phyloP scores from a whole-genome alignment of 2,329 filamentous ascomycete genomes.

The Scedosporium minutisporum region DNA sequence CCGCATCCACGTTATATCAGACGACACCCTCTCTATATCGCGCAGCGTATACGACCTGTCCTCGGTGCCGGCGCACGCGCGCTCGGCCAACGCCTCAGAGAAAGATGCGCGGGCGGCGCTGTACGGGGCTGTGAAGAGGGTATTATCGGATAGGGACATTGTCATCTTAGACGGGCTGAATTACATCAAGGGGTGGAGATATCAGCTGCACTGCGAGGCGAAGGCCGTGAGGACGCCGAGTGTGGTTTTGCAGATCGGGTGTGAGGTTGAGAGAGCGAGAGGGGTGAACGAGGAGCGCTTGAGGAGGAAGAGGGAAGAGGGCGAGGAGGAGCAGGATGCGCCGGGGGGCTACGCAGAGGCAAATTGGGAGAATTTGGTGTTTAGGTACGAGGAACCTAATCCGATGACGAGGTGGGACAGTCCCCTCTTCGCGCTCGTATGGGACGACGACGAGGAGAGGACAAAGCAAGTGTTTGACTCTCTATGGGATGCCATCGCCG shows the following conservation, averaged over 20 bases:
- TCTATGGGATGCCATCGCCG: slow-evolving; percentile 68
- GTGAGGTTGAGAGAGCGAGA: slow-evolving; percentile 39
- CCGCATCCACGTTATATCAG: slow-evolving; percentile 64
- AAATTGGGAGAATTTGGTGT: slow-evolving; percentile 72
- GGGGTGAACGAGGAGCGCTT: slow-evolving; percentile 53
- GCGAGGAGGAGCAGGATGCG: slow-evolving; percentile 7
- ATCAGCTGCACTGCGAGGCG: slow-evolving; percentile 76
- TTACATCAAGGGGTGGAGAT: slow-evolving; percentile 85
- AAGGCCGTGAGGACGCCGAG: slow-evolving; percentile 69
- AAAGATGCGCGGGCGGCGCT: slow-evolving; percentile 72
- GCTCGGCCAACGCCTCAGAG: slow-evolving; percentile 64
- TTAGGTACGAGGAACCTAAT: slow-evolving; percentile 79
- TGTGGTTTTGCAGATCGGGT: slow-evolving; percentile 62
- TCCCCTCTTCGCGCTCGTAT: slow-evolving; percentile 69
- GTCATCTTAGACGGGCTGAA: slow-evolving; percentile 74
- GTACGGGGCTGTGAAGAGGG: slow-evolving; percentile 69
- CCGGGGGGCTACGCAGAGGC: slow-evolving; percentile 39
- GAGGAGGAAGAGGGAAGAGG: slow-evolving; percentile 17
- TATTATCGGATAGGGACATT: slow-evolving; percentile 61
- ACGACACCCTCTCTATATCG: slow-evolving; percentile 59
- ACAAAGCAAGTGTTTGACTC: slow-evolving; percentile 45
- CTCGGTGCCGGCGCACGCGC: slow-evolving; percentile 46
- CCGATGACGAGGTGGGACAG: slow-evolving; percentile 78
- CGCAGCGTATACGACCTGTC: slow-evolving; percentile 63
- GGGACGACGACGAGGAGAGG: slow-evolving; percentile 61